Conservation (phyloP, 2,329 filamentous ascomycete species). For the Colletotrichum sp. region DNA sequence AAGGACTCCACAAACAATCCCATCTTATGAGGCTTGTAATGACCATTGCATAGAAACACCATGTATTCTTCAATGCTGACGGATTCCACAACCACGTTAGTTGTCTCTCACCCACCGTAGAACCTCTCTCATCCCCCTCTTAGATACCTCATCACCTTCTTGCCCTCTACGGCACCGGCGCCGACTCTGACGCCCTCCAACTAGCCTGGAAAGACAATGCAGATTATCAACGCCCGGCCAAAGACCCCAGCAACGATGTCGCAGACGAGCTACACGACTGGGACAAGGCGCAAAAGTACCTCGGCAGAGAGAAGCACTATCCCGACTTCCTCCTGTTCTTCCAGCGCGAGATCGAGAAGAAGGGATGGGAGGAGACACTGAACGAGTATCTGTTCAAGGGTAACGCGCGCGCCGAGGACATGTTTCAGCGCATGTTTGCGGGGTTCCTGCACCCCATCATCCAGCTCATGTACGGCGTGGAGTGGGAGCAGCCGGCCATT, state of each 20-base stretch:
- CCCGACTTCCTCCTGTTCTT: slow-evolving; percentile 80
- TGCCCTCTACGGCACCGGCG: slow-evolving; percentile 77
- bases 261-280: slow-evolving; percentile 63
- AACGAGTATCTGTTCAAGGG: slow-evolving; percentile 72
- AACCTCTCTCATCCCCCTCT: background rate
- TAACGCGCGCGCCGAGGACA: slow-evolving; percentile 67
- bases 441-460: slow-evolving; percentile 82
- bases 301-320: slow-evolving; percentile 71
- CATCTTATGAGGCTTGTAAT: background rate
- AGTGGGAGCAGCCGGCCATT: slow-evolving; percentile 82
- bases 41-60: slow-evolving; percentile 52
- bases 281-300: slow-evolving; percentile 57
- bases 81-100: slow-evolving; percentile 83
- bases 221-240: slow-evolving; percentile 66
- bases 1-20: background rate
- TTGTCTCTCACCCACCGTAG: background rate
- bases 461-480: slow-evolving; percentile 83
- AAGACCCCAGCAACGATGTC: slow-evolving; percentile 51
- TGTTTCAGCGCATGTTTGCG: slow-evolving; percentile 72
- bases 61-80: slow-evolving; percentile 79
- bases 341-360: slow-evolving; percentile 72
- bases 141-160: slow-evolving; percentile 77
- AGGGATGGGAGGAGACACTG: slow-evolving; percentile 65
- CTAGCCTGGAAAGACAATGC: slow-evolving; percentile 69
- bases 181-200: slow-evolving; percentile 63